Evolutionary conservation across 2,329 filamentous ascomycete species (phyloP).

Genomic region (Neofusicoccum kwambonambiense): DNA sequence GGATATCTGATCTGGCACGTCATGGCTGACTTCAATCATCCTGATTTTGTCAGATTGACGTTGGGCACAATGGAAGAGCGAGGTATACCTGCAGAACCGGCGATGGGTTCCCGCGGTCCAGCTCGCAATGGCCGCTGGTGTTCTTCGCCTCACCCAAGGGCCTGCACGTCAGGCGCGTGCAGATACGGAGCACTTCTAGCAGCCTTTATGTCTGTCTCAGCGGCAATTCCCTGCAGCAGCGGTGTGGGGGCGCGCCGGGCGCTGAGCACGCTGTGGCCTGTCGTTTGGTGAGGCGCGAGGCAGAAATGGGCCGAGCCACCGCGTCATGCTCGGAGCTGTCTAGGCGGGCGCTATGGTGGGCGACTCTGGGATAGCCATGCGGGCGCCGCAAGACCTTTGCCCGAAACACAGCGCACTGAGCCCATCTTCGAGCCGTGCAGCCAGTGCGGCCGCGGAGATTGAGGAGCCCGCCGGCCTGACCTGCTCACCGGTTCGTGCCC

Average conservation of each 20-base stretch:
- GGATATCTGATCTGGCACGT: neutral
- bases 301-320: neutral
- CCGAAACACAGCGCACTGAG: slow-evolving; percentile 4
- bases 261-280: neutral
- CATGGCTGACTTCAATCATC: neutral
- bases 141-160: neutral
- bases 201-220: slow-evolving; percentile 10
- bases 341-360: slow-evolving; percentile 3
- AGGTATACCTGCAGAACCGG: neutral
- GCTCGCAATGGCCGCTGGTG: neutral
- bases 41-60: neutral
- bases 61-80: neutral
- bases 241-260: neutral
- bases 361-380: slow-evolving; percentile 15
- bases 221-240: neutral
- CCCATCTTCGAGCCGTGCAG: neutral
- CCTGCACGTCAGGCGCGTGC: neutral
- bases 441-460: slow-evolving; percentile 4
- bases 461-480: neutral
- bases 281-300: slow-evolving; percentile 14
- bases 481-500: slow-evolving; percentile 2
- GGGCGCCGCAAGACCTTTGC: neutral
- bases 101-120: neutral
- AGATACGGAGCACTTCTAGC: slow-evolving; percentile 1
- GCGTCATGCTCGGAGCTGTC: slow-evolving; percentile 1